Base-by-base conservation (phyloP, 139 green algal genomes). In the Closterium sp. region DNA sequence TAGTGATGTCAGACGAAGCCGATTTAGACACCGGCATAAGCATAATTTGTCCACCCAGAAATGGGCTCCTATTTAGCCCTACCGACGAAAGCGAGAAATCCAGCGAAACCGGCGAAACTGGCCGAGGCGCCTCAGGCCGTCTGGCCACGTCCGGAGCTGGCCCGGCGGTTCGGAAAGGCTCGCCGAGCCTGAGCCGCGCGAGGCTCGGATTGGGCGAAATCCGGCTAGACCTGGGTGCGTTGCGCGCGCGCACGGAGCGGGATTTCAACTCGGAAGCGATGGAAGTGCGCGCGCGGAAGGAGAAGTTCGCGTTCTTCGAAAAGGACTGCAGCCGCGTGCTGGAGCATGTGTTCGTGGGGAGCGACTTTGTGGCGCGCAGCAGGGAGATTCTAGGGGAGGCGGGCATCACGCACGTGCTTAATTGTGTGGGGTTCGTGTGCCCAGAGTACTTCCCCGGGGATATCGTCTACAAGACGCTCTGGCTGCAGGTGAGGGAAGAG, bases 381-480 rank as follows among this genome's bases (percentile, higher is more conserved):
- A 87, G 95, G 1, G 95, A 97, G 0, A 95, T 95, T 0, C 93
- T 99, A 66, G 35, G 89, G 10, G 88, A 94, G 38, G 91, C 95
- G n/a, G 95, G 96, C 86, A 97, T 99, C 91, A 98, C 96, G n/a
- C 98, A 99, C 90, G 96, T 99, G 3, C 91, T 99, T 33, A 99
- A 99, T 94, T 99, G 97, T 93, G 97, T 99, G 0, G 98, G 97
- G 5, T 97, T 98, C 87, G 94, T 99, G 16, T 98, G 97, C 90
- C 95, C 96, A 7, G 95, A 98, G 87, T 98, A 98, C 94, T 98
- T 98, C 90, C 90, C 96, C 84, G 92, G 95, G 9, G 96, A 98
- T 88, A 91, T 99, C 0, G 66, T 87, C 0, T 99, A 99, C 96
- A 95, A 96, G 87, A 97, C 96, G 10, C 94, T 99, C 9, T 98